Conservation (phyloP, 2,329 filamentous ascomycete genomes). For the Pyrenochaeta sp. region DNA sequence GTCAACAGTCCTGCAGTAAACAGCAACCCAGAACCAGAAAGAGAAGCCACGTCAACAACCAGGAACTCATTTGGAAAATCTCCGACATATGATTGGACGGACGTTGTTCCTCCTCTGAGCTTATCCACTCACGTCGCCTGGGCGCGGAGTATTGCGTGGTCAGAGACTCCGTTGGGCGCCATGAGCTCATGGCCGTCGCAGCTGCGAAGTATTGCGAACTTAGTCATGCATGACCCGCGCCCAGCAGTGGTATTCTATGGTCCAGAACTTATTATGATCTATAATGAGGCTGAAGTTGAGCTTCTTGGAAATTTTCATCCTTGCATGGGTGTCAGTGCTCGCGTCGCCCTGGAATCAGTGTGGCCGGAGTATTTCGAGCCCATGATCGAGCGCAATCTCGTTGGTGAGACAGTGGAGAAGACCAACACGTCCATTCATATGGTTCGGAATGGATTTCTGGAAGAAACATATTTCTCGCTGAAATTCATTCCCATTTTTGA, state of each 20-base stretch:
- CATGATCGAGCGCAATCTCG: slow-evolving; percentile 27
- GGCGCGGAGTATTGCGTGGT: slow-evolving; percentile 73
- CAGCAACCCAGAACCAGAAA: too few relatives aligned
- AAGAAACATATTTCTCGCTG: slow-evolving; percentile 83
- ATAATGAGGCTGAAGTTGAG: slow-evolving; percentile 48
- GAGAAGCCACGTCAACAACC: too few relatives aligned
- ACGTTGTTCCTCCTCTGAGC: slow-evolving; percentile 16
- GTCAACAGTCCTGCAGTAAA: too few relatives aligned
- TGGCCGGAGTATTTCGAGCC: slow-evolving; percentile 36
- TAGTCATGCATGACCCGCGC: slow-evolving; percentile 66
- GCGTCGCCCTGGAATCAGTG: slow-evolving; percentile 77
- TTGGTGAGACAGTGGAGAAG: slow-evolving; percentile 32
- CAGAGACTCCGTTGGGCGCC: slow-evolving; percentile 72
- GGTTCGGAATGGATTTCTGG: slow-evolving; percentile 69
- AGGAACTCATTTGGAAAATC: too few relatives aligned
- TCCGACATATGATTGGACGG: slow-evolving; percentile 24
- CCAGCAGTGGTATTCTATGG: slow-evolving; percentile 69
- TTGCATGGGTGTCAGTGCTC: slow-evolving; percentile 64
- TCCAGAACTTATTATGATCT: slow-evolving; percentile 45
- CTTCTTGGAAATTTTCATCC: slow-evolving; percentile 53
- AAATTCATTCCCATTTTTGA: slow-evolving; percentile 77
- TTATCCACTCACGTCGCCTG: slow-evolving; percentile 16
- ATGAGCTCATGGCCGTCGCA: slow-evolving; percentile 74
- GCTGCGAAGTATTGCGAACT: slow-evolving; percentile 75
- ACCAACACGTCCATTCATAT: slow-evolving; percentile 78